These are phyloP conservation scores for Trichosporon ovoides DNA, from an alignment of 1,284 basidiomycete species.

Conservation along the genomic window DNA sequence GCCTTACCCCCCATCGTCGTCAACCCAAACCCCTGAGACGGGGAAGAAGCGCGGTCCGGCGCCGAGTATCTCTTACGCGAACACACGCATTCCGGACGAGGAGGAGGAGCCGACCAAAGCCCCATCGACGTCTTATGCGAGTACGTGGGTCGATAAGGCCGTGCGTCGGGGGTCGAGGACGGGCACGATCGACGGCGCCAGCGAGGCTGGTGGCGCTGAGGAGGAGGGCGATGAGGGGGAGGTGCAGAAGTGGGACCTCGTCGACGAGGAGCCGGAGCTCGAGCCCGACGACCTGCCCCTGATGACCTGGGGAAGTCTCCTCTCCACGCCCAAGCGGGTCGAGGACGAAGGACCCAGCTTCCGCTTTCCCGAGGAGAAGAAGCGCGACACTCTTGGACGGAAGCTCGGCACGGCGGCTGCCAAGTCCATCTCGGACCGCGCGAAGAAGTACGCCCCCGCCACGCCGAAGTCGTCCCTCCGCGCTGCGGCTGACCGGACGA, in stretches of 20 bases:
- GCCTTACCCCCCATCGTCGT: constrained; percentile 55
- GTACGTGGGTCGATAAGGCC: constrained; percentile 64
- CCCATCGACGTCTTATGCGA: constrained; percentile 60
- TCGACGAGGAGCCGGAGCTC: constrained; percentile 39
- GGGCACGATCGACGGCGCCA: no score
- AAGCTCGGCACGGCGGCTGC: constrained; percentile 61
- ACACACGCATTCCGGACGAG: constrained; percentile 71
- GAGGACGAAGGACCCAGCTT: constrained; percentile 63
- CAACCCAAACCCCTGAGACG: background rate
- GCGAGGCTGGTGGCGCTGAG: background rate
- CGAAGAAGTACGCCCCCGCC: constrained; percentile 54
- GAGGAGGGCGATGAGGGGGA: background rate
- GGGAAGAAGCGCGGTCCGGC: constrained; percentile 47
- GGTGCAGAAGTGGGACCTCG: background rate
- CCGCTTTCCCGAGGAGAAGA: constrained; percentile 62
- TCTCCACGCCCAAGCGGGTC: constrained; percentile 60
- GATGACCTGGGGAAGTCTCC: constrained; percentile 88
- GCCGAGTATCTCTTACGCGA: constrained; percentile 66
- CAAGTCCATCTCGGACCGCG: constrained; percentile 44
- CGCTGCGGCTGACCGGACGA: constrained; percentile 40
- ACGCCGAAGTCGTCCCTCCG: constrained; percentile 47
- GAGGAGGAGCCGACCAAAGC: constrained; percentile 27
- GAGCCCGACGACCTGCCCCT: constrained; percentile 76
- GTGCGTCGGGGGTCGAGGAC: background rate
- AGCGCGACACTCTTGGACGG: constrained; percentile 70